Evolutionary conservation across 805 yeast genomes (phyloP), one percentile per base, ranked within the genome.

Genomic region (Yarrowia alimentaria): DNA sequence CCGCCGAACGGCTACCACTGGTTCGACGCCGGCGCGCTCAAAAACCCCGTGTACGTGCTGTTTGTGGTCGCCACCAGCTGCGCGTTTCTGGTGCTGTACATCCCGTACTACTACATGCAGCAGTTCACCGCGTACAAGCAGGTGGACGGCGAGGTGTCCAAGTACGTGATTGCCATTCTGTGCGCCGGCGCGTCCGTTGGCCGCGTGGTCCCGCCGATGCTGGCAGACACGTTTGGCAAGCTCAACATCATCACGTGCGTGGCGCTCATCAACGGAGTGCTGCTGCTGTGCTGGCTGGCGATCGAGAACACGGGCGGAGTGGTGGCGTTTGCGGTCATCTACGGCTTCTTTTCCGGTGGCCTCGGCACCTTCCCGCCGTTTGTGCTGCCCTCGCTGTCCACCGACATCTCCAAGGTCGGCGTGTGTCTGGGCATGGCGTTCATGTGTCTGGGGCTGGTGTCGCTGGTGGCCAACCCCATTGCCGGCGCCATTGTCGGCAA

Each of bases 381-480:
- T 31, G 47, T 51, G 7, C 31, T 51, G 12, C 54, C 54, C 13
- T 20, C 38, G 10, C 20, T 51, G 11, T 32, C 53, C n/a, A 42
- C 54, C 5, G 75, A 74, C 13, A 76, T 80, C 1, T 66, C 71
- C 51, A 74, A 76, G 43, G 43, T 61, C 1, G 66, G 68, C 4
- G 56, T 63, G 1, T 55, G 67, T 17, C 81, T 86, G 85, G 87
- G 86, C 2, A 52, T 79, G 31, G 76, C 87, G 1, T 69, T 85
- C 25, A 69, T 75, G n/a, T 56, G 72, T 7, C 81, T 82, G 25
- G 75, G 90, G 0, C 70, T 76, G 57, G 78, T 75, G 3, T 40
- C 59, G 13, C 52, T 64, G 7, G 54, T 55, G 5, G 68, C 67
- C 2, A 47, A 60, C 19, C 68, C 68, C 12, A 56, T 63, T 13